Evolutionary conservation across 371 early-diverging fungal genomes (phyloP).

Genomic region (Mortierella sp.): DNA sequence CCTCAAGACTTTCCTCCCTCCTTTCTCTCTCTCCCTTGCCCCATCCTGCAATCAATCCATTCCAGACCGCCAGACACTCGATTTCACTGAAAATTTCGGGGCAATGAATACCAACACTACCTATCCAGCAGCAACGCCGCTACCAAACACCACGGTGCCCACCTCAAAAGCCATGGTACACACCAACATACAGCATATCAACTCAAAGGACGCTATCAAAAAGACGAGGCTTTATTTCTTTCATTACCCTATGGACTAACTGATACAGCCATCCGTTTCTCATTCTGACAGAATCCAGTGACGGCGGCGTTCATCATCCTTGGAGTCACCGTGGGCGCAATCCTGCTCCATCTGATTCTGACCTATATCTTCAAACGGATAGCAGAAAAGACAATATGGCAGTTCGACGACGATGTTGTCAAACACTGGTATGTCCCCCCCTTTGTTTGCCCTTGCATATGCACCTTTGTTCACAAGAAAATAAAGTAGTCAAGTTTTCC

Average conservation of each 20-base stretch:
- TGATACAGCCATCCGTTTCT: neutral
- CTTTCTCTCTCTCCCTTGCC: neutral
- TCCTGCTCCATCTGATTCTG: conserved; percentile 50
- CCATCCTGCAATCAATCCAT: neutral
- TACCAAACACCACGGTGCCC: conserved; percentile 4
- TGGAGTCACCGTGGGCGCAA: conserved; percentile 46
- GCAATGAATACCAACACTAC: conserved; percentile 9
- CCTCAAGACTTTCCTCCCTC: no score
- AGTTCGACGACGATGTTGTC: conserved; percentile 59
- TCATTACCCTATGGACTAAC: neutral
- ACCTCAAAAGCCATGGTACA: conserved; percentile 20
- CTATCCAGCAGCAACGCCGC: neutral
- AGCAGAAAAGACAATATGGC: conserved; percentile 51
- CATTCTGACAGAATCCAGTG: conserved; percentile 26
- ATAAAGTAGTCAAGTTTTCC: no score
- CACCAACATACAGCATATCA: neutral
- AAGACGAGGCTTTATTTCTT: neutral
- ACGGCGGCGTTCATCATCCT: conserved; percentile 54
- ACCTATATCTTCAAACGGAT: conserved; percentile 41
- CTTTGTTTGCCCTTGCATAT: neutral
- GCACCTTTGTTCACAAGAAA: neutral
- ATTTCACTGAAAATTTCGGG: neutral
- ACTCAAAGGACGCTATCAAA: neutral
- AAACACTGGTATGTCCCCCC: conserved; percentile 44
- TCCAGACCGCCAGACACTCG: neutral